Evolutionary conservation across 2,329 filamentous ascomycete species (phyloP), one percentile per base, ranked within the genome.

Genomic region (Cladophialophora chaetospira): DNA sequence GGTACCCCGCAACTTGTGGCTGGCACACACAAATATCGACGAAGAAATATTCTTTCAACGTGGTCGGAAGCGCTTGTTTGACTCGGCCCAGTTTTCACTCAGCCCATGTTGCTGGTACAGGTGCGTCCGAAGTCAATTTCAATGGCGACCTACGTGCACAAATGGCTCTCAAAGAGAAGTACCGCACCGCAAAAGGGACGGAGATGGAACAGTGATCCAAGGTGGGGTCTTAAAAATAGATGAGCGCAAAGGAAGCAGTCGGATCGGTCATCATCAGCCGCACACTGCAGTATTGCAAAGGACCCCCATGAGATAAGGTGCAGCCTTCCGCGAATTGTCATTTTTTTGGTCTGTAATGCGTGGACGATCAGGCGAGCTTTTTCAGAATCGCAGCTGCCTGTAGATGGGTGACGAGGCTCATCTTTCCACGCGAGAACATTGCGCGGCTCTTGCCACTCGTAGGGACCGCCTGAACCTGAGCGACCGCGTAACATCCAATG

Each of bases 391-490:
- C 28, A 58, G 53, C 31, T 63, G 60, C 60, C 60, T 63, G 47
- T 49, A 36, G 33, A 47, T 8, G n/a, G 40, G 55, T 65, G 58
- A 63, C 58, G 62, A 64, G 58, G 60, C 62, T 55, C 43, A 35
- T 36, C 31, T 49, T 9, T 31, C 21, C 15, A 17, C 45, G 52
- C 38, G 38, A 42, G 53, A 26, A 55, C 54, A 62, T 65, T 65
- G 63, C 62, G 63, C 52, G 63, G 63, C 63, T 49, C 49, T 52
- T 58, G 57, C 61, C 61, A 63, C 55, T 49, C 48, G 48, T 49
- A 29, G 53, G 44, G 23, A 52, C 47, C 19, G 54, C 21, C 42
- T 40, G 52, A 53, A 28, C 38, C 35, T 26, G 15, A 44, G 28
- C 15, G 44, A 45, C 43, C 49, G 21, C 28, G 35, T 48, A 33